Evolutionary conservation across 1,284 basidiomycete species (phyloP), one percentile per base, ranked within the genome.

Genomic region (Schizophyllum amplum): DNA sequence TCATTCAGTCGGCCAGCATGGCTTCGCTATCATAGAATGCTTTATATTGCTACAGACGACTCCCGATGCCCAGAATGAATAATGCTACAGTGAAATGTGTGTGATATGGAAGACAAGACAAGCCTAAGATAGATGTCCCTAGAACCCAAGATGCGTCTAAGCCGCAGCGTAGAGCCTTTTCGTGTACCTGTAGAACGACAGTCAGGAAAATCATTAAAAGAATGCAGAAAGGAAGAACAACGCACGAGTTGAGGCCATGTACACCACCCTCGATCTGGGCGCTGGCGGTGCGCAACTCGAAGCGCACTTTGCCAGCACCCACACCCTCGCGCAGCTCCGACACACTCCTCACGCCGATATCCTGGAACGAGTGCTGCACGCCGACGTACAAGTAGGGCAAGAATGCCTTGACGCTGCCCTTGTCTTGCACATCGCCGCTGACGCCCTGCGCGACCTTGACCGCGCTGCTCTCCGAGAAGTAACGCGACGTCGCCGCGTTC

Each of bases 371-470:
- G 74, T 99, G 96, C 74, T 98, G 96, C 51, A 99, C 77, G 52
- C 96, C 96, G 21, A 87, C 86, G 68, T 94, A 82, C 50, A 99
- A 77, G 73, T 99, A 99, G 6, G 94, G 95, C 55, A 97, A 71
- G 72, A 96, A 98, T 57, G 87, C 86, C 74, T 86, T 88, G 62
- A 98, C 83, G 59, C 89, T 92, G 23, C 97, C 96, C 80, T 98
- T 98, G 75, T 99, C 96, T 71, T 94, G 91, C 15, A 99, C 96
- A 63, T 98, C 93, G 24, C 97, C 96, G 15, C 91, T 90, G 15
- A 99, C 97, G 61, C 96, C 96, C 73, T 97, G 94, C 4, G 96
- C 96, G 55, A 99, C 97, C 79, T 98, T 98, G 71, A 99, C 88
- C 1, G 89, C 81, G 59, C 94, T 94, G 59, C 85, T 83, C 76